These are phyloP conservation scores for Colletotrichum sp. DNA, from an alignment of 2,329 filamentous ascomycete genomes.

Conservation along the genomic window DNA sequence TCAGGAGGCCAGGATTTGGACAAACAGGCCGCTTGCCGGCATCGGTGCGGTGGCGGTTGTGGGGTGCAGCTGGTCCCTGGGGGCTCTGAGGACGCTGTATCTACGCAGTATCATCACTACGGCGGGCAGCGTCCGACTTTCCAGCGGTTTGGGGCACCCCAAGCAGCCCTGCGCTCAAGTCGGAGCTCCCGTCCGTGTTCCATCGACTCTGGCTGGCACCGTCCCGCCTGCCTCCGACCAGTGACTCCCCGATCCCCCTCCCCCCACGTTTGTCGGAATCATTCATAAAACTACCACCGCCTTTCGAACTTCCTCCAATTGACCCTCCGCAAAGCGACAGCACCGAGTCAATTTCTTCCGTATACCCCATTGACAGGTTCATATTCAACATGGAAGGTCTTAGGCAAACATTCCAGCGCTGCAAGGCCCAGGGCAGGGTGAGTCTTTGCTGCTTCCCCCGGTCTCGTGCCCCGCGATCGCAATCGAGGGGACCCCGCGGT, in stretches of 20 bases:
- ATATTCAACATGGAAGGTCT: conserved; percentile 56
- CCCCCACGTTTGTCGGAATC: not conserved
- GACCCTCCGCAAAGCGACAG: not conserved
- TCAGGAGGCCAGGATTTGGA: not conserved
- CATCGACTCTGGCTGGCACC: not conserved
- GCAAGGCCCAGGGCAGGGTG: conserved; percentile 65
- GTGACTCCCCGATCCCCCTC: not conserved
- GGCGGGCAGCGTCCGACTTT: not conserved
- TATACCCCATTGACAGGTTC: conserved; percentile 4
- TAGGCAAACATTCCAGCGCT: conserved; percentile 63
- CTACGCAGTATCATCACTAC: not conserved
- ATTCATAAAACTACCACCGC: conserved; percentile 5
- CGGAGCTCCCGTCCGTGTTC: conserved; percentile 1
- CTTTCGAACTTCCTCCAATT: not conserved
- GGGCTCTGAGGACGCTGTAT: not conserved
- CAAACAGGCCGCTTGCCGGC: not conserved
- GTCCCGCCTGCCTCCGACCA: not conserved
- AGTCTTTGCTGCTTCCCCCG: conserved; percentile 29
- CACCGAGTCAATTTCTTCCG: not conserved
- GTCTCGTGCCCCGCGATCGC: conserved; percentile 28
- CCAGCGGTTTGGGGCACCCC: not conserved
- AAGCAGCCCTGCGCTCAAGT: not conserved
- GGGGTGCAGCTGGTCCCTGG: not conserved
- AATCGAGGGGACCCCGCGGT: conserved; percentile 5
- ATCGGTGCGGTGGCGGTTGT: conserved; percentile 2